A percentile compares a stretch with the other conserved stretches of the same genome.
phyloP scores from a whole-genome alignment of 108 stramenopile genomes.

The Conticribra guillardii region DNA sequence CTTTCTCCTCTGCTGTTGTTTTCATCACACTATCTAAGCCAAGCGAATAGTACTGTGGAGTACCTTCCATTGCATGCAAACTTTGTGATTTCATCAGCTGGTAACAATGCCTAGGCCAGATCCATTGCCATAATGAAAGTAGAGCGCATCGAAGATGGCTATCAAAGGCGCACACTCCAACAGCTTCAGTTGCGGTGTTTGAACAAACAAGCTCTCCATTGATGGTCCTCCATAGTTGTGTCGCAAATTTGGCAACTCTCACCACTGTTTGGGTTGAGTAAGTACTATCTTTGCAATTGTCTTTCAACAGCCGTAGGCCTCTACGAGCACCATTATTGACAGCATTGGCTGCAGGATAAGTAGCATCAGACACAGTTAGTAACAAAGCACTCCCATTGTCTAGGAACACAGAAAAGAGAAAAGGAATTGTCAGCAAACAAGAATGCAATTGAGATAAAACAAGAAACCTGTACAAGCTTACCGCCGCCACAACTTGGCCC shows the following conservation, averaged over 20 bases:
- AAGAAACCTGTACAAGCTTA: neutral
- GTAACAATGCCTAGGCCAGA: slow-evolving; percentile 75
- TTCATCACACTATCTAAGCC: slow-evolving; percentile 79
- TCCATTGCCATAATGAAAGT: slow-evolving; percentile 84
- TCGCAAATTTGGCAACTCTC: slow-evolving; percentile 79
- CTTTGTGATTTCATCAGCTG: slow-evolving; percentile 64
- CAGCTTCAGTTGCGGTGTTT: neutral
- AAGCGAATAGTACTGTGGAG: slow-evolving; percentile 59
- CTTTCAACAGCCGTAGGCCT: slow-evolving; percentile 68
- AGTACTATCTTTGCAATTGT: slow-evolving; percentile 50
- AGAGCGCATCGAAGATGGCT: slow-evolving; percentile 71
- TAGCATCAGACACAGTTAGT: slow-evolving; percentile 57
- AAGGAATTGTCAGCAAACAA: neutral
- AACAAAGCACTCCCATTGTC: slow-evolving; percentile 71
- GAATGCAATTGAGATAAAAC: neutral
- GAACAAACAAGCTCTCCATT: slow-evolving; percentile 66
- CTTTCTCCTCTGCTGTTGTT: slow-evolving; percentile 72
- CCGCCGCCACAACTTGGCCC: slow-evolving; percentile 82
- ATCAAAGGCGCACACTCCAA: slow-evolving; percentile 75
- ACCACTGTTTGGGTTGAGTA: slow-evolving; percentile 56
- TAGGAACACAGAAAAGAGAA: too few relatives aligned
- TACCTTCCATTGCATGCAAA: slow-evolving; percentile 61
- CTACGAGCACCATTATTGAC: slow-evolving; percentile 88
- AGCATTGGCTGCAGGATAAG: slow-evolving; percentile 77
- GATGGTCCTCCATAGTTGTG: slow-evolving; percentile 82